Conservation (phyloP, 345 rosid genomes). For the Citrus australasica region DNA sequence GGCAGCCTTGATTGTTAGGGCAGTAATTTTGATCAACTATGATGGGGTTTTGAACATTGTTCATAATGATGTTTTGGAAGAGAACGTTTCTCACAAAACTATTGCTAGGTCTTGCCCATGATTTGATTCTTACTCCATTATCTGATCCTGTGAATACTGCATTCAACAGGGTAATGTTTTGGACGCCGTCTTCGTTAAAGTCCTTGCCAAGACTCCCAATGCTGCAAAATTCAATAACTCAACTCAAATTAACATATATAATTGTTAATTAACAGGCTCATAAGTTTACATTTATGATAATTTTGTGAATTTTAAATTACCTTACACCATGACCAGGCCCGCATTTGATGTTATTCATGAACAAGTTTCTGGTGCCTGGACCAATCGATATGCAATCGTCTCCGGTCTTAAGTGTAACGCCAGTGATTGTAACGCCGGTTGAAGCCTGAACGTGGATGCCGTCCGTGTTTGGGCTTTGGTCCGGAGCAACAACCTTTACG, state of each 20-base stretch:
- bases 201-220: constrained; percentile 40
- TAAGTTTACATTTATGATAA: no score
- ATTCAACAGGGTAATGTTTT: constrained; percentile 31
- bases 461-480: constrained; percentile 48
- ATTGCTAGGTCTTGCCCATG: constrained; percentile 40
- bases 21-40: constrained; percentile 46
- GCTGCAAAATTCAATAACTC: constrained; percentile 11
- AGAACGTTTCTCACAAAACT: constrained; percentile 29
- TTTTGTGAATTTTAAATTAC: constrained; percentile 5
- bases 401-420: constrained; percentile 31
- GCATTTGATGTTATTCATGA: constrained; percentile 26
- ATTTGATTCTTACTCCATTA: constrained; percentile 50
- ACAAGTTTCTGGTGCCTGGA: constrained; percentile 35
- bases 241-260: no score
- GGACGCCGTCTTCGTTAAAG: constrained; percentile 34
- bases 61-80: constrained; percentile 35
- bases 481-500: constrained; percentile 28
- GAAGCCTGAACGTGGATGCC: constrained; percentile 44
- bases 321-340: constrained; percentile 61
- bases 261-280: no score
- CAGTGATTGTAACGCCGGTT: constrained; percentile 24
- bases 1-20: constrained; percentile 29
- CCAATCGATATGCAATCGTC: constrained; percentile 55
- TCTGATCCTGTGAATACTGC: constrained; percentile 30
- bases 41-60: constrained; percentile 36